Conservation (phyloP, 345 rosid genomes). For the Pistacia vera region DNA sequence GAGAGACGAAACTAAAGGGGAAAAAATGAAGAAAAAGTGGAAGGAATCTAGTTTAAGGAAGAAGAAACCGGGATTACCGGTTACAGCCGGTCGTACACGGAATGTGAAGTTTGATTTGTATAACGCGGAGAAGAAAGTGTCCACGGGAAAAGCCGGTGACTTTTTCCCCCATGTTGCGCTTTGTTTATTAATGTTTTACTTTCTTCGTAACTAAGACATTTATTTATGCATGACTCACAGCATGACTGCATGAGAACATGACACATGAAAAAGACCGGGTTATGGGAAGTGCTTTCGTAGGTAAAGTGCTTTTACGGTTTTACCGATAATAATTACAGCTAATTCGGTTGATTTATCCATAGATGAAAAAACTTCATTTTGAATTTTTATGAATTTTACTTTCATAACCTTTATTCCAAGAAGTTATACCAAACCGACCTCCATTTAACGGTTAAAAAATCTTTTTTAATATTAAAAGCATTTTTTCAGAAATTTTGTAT, state of each 20-base stretch:
- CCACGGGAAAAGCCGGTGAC: background rate
- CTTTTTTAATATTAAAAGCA: too few relatives aligned
- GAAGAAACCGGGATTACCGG: conserved; percentile 1
- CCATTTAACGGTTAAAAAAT: too few relatives aligned
- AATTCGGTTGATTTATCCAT: too few relatives aligned
- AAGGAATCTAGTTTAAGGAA: conserved; percentile 1
- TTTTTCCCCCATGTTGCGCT: background rate
- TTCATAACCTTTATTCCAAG: too few relatives aligned
- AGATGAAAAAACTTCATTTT: too few relatives aligned
- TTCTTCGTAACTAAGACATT: background rate
- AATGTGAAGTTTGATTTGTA: background rate
- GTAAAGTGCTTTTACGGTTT: too few relatives aligned
- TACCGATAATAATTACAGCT: too few relatives aligned
- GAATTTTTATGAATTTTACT: too few relatives aligned
- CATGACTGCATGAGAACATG: too few relatives aligned
- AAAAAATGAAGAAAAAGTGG: background rate
- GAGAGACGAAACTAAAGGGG: background rate
- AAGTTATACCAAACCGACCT: too few relatives aligned
- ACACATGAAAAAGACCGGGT: background rate
- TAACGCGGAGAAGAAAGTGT: conserved; percentile 7
- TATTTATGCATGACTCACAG: background rate
- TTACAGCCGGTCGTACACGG: conserved; percentile 6
- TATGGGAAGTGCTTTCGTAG: background rate
- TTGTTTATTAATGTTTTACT: background rate
- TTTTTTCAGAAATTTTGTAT: too few relatives aligned